Conservation (phyloP, 169 alveolate genomes). For the Plasmodium inui region DNA sequence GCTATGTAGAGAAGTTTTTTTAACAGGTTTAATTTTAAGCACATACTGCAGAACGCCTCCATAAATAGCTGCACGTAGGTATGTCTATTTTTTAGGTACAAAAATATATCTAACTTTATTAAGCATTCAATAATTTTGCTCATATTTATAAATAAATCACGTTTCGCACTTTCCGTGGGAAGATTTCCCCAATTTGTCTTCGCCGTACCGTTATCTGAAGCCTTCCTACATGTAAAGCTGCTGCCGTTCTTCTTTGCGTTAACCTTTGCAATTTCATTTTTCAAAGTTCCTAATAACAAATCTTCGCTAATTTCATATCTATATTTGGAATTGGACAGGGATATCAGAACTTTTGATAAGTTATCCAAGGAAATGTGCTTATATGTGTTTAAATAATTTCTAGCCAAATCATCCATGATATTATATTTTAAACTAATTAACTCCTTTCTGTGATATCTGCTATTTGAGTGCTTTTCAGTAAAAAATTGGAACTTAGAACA, state of each 20-base stretch:
- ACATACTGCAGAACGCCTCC: conserved; percentile 22
- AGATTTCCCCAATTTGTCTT: conserved; percentile 31
- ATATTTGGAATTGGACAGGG: conserved; percentile 62
- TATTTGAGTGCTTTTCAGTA: conserved; percentile 48
- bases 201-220: conserved; percentile 1
- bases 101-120: conserved; percentile 68
- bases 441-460: conserved; percentile 60
- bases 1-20: conserved; percentile 69
- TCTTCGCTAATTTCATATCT: conserved; percentile 37
- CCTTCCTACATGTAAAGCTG: not conserved
- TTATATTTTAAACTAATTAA: conserved; percentile 42
- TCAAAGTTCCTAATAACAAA: conserved; percentile 47
- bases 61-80: conserved; percentile 26
- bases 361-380: conserved; percentile 50
- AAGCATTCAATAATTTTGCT: conserved; percentile 71
- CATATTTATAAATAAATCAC: conserved; percentile 38
- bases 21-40: conserved; percentile 36
- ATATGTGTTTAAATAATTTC: conserved; percentile 50
- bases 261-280: conserved; percentile 44
- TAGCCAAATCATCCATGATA: conserved; percentile 67
- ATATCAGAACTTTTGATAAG: conserved; percentile 60
- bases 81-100: conserved; percentile 37
- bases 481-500: conserved; percentile 70
- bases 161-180: conserved; percentile 8
- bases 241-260: not conserved